A percentile compares a stretch with the other conserved stretches of the same genome.
These are phyloP conservation scores for Cercospora zeina DNA, from an alignment of 2,329 filamentous ascomycete genomes.

Conservation along the genomic window DNA sequence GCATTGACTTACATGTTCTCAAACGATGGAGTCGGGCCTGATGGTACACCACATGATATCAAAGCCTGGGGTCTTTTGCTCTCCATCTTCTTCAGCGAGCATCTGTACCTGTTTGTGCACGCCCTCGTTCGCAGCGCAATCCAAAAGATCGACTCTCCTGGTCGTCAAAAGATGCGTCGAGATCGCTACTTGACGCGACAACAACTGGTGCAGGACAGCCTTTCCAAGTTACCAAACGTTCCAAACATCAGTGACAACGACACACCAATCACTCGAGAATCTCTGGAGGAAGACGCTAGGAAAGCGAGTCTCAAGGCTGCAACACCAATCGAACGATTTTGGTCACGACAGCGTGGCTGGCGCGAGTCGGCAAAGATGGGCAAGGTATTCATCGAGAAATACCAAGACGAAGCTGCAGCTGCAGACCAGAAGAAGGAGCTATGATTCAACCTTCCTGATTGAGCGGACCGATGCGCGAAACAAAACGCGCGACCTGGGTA, in stretches of 20 bases:
- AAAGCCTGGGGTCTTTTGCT: slow-evolving; percentile 78
- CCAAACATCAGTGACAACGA: slow-evolving; percentile 52
- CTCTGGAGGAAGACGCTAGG: slow-evolving; percentile 61
- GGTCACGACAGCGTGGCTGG: slow-evolving; percentile 54
- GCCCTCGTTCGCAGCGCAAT: slow-evolving; percentile 71
- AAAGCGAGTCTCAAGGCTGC: slow-evolving; percentile 44
- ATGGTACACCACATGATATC: slow-evolving; percentile 68
- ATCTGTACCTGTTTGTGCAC: slow-evolving; percentile 80
- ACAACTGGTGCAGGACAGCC: slow-evolving; percentile 71
- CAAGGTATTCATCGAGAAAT: slow-evolving; percentile 52
- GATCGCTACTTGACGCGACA: slow-evolving; percentile 81
- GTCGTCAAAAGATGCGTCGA: slow-evolving; percentile 78
- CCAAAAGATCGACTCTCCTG: slow-evolving; percentile 78
- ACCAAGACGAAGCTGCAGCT: slow-evolving; percentile 30
- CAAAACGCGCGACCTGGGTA: neutral
- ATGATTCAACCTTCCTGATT: slow-evolving; percentile 11
- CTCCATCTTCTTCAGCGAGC: slow-evolving; percentile 81
- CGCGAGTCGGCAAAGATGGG: slow-evolving; percentile 55
- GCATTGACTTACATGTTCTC: slow-evolving; percentile 89
- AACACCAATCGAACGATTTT: slow-evolving; percentile 54
- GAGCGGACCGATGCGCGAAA: neutral
- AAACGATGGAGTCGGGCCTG: slow-evolving; percentile 63
- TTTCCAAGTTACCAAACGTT: slow-evolving; percentile 53
- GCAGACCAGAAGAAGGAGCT: slow-evolving; percentile 40
- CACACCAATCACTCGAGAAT: slow-evolving; percentile 63